A percentile compares a stretch with the other conserved stretches of the same genome.
Evolutionary conservation across 2,329 filamentous ascomycete species (phyloP).

Genomic region (Xylariaceae sp.): DNA sequence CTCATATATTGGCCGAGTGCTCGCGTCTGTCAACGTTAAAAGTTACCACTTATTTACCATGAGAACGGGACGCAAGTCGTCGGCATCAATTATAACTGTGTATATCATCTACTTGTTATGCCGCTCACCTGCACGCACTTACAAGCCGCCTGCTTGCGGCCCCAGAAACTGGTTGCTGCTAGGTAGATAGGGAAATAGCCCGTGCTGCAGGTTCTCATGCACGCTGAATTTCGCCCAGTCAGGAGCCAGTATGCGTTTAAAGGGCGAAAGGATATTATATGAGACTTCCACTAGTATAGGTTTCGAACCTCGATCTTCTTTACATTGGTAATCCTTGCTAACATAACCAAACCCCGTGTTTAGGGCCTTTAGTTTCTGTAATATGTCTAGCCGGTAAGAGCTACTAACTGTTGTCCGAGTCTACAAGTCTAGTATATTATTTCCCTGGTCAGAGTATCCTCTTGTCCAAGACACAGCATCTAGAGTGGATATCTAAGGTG

Average conservation of each 20-base stretch:
- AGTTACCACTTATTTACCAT: not conserved
- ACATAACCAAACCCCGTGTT: not conserved
- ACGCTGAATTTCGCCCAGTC: not conserved
- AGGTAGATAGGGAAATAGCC: slow-evolving; percentile 8
- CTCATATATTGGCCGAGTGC: not conserved
- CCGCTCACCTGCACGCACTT: not conserved
- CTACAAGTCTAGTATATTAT: not conserved
- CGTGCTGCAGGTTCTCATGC: slow-evolving; percentile 4
- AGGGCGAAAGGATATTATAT: slow-evolving; percentile 1
- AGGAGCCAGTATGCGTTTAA: not conserved
- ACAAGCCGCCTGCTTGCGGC: slow-evolving; percentile 1
- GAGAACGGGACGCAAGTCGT: not conserved
- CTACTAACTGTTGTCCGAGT: not conserved
- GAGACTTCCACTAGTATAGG: slow-evolving; percentile 2
- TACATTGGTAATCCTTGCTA: not conserved
- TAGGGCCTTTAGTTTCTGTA: not conserved
- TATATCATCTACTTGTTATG: not conserved
- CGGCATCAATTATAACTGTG: slow-evolving; percentile 12
- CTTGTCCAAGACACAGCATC: slow-evolving; percentile 2
- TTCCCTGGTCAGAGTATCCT: not conserved
- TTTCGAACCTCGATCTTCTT: not conserved
- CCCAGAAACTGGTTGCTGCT: not conserved
- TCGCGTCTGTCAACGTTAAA: not conserved
- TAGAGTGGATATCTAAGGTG: not conserved
- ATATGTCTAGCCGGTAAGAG: not conserved